Percentiles rank a stretch among this genome's conserved stretches.
Conservation (phyloP, 2,329 filamentous ascomycete species). For the Atkinsonella texensis region DNA sequence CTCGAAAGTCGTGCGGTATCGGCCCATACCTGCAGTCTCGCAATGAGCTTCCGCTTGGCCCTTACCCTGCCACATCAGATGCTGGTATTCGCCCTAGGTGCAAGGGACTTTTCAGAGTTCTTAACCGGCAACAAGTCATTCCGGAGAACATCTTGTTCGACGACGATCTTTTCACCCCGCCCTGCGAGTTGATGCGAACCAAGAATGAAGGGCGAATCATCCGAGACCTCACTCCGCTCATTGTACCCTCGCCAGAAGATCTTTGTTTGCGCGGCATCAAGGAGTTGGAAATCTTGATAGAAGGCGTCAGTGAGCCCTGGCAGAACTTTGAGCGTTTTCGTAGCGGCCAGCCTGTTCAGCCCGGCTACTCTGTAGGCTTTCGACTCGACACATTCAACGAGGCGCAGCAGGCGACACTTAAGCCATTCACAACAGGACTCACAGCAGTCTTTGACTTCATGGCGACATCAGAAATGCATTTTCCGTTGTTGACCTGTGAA, state of each 20-base stretch:
- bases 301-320: conserved; percentile 31
- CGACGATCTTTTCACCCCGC: conserved; percentile 23
- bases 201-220: conserved; percentile 23
- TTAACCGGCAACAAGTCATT: too few relatives aligned
- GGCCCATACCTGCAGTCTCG: too few relatives aligned
- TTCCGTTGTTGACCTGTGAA: conserved; percentile 36
- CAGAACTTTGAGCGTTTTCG: conserved; percentile 24
- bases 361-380: conserved; percentile 32
- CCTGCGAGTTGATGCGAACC: conserved; percentile 18
- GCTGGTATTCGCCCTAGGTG: too few relatives aligned
- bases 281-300: conserved; percentile 20
- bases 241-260: conserved; percentile 26
- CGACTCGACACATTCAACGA: conserved; percentile 27
- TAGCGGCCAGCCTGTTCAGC: conserved; percentile 24
- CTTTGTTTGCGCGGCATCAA: conserved; percentile 17
- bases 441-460: conserved; percentile 28
- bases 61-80: too few relatives aligned
- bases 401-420: conserved; percentile 28
- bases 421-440: conserved; percentile 22
- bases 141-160: conserved; percentile 17
- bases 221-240: conserved; percentile 22
- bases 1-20: too few relatives aligned
- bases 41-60: too few relatives aligned
- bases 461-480: conserved; percentile 33
- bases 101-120: too few relatives aligned